A percentile compares a stretch with the other conserved stretches of the same genome.
These are phyloP conservation scores for Aurifilum marmelostoma DNA, from an alignment of 2,329 filamentous ascomycete genomes.

Conservation along the genomic window DNA sequence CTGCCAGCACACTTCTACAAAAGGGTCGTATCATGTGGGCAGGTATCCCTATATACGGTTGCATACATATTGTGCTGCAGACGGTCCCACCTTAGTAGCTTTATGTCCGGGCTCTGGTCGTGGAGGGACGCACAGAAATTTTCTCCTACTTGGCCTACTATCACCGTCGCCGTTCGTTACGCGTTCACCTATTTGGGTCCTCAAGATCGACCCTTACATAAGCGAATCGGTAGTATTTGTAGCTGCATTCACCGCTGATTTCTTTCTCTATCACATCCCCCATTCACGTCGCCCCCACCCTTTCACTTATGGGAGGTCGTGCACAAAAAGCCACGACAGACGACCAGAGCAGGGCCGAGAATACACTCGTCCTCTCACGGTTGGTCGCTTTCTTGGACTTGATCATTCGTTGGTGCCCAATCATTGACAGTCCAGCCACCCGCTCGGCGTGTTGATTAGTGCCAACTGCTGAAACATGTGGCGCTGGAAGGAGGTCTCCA, in stretches of 20 bases:
- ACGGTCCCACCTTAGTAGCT: background rate
- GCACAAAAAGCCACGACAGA: background rate
- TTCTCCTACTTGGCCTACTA: background rate
- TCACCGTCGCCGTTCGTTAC: background rate
- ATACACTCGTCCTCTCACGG: background rate
- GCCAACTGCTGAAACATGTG: constrained; percentile 23
- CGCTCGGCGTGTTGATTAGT: no score
- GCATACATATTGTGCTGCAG: background rate
- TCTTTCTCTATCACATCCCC: background rate
- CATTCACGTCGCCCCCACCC: background rate
- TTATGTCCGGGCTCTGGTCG: no score
- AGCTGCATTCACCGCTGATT: background rate
- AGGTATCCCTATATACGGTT: background rate
- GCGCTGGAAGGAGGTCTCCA: constrained; percentile 9
- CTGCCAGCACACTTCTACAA: no score
- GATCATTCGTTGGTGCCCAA: background rate
- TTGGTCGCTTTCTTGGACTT: background rate
- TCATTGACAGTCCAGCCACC: background rate
- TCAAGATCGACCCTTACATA: background rate
- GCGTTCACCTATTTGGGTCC: no score
- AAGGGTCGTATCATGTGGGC: background rate
- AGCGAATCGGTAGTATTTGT: background rate
- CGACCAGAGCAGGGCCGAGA: background rate
- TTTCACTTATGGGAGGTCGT: no score
- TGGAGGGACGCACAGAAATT: background rate